These are phyloP conservation scores for Olyra latifolia DNA, from an alignment of 176 grass and related monocot species.

Conservation along the genomic window DNA sequence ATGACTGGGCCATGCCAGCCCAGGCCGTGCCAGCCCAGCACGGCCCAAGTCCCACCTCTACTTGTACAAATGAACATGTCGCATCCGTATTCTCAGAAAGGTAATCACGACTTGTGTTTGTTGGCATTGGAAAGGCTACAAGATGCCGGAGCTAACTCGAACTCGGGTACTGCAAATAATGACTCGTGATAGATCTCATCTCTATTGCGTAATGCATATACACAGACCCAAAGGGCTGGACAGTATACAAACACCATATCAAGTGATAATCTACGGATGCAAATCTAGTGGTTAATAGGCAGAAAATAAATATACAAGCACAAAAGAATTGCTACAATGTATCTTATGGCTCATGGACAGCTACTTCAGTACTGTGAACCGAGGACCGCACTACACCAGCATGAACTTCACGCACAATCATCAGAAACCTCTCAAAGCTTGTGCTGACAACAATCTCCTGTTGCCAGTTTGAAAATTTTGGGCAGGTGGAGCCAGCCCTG, in stretches of 20 bases:
- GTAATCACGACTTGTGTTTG: neutral
- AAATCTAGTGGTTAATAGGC: slow-evolving; percentile 26
- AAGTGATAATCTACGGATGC: slow-evolving; percentile 1
- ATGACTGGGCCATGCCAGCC: too few species aligned
- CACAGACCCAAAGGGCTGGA: slow-evolving; percentile 31
- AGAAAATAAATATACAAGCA: slow-evolving; percentile 52
- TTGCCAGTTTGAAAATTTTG: slow-evolving; percentile 49
- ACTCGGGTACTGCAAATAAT: neutral
- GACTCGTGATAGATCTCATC: slow-evolving; percentile 21
- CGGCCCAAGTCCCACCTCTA: too few species aligned
- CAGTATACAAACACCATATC: slow-evolving; percentile 29
- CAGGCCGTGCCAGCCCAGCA: too few species aligned
- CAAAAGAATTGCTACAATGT: slow-evolving; percentile 51
- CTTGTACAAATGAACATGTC: neutral
- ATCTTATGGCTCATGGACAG: slow-evolving; percentile 5
- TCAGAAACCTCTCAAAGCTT: slow-evolving; percentile 52
- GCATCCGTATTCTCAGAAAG: neutral
- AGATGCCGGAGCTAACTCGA: neutral
- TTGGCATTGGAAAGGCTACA: neutral
- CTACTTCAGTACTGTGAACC: neutral
- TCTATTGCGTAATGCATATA: slow-evolving; percentile 41
- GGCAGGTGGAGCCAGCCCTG: slow-evolving; percentile 94
- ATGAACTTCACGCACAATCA: slow-evolving; percentile 17
- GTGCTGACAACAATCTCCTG: slow-evolving; percentile 68
- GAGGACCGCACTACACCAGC: neutral